Evolutionary conservation across 2,329 filamentous ascomycete species (phyloP).

Genomic region (Stenocarpella maydis): DNA sequence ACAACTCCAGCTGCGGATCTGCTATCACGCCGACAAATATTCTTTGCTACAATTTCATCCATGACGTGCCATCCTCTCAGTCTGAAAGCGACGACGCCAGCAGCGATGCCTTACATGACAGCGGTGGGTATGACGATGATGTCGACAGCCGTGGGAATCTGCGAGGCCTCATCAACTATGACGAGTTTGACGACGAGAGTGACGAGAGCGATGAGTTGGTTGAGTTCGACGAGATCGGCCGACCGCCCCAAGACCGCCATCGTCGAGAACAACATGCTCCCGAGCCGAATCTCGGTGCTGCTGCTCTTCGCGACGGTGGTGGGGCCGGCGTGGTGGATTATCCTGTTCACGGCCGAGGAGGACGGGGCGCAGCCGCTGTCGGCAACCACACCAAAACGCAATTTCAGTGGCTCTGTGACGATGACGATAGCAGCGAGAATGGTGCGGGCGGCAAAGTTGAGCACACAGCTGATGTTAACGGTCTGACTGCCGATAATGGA

Average conservation of each 20-base stretch:
- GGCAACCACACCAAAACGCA: no score
- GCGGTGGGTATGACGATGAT: neutral
- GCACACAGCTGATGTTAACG: neutral
- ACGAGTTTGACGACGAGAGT: neutral
- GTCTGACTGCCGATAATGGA: no score
- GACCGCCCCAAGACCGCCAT: no score
- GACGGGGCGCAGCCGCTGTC: no score
- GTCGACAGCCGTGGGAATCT: neutral
- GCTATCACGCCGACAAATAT: slow-evolving; percentile 15
- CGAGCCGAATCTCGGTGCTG: no score
- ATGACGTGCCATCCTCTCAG: neutral
- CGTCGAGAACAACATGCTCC: no score
- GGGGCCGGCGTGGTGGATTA: no score
- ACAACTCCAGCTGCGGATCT: neutral
- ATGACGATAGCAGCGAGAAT: neutral
- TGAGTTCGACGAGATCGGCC: neutral
- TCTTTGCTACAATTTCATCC: slow-evolving; percentile 17
- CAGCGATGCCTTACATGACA: neutral
- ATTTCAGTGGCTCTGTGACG: no score
- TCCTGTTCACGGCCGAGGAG: no score
- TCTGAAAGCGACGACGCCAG: neutral
- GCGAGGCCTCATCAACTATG: neutral
- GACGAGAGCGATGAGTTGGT: neutral
- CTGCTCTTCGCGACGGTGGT: no score
- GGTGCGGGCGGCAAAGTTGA: neutral